Conservation (phyloP, 768 basidiomycete genomes). For the Scleroderma bovista region DNA sequence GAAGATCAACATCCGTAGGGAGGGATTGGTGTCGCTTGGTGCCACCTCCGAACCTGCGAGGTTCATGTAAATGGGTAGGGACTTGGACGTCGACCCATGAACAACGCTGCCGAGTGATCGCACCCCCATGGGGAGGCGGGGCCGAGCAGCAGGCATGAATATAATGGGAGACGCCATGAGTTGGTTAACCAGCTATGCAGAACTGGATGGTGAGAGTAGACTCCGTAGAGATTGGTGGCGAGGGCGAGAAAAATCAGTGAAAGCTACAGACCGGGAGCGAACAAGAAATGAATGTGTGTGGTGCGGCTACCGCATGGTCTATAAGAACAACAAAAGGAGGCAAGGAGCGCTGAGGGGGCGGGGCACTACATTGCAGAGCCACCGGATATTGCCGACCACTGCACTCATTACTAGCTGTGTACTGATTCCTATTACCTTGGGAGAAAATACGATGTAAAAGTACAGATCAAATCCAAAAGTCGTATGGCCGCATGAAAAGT, state of each 20-base stretch:
- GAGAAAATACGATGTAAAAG: no score
- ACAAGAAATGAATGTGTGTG: background rate
- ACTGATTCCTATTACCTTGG: no score
- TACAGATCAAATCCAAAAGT: no score
- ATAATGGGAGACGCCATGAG: conserved; percentile 5
- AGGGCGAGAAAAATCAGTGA: background rate
- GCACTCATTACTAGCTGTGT: no score
- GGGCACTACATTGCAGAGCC: no score
- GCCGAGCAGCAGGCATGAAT: conserved; percentile 1
- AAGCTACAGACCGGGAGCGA: background rate
- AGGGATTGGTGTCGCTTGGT: conserved; percentile 22
- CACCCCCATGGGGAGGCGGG: background rate
- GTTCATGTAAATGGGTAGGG: conserved; percentile 47
- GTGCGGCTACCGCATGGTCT: background rate
- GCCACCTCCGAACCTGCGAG: conserved; percentile 14
- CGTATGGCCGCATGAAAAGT: no score
- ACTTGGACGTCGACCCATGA: conserved; percentile 25
- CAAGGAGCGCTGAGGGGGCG: no score
- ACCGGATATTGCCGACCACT: no score
- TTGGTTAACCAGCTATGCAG: background rate
- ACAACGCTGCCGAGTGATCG: conserved; percentile 18
- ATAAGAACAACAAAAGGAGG: background rate
- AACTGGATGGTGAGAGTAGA: no score
- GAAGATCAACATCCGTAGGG: conserved; percentile 46
- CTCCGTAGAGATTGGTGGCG: background rate